A percentile compares a stretch with the other conserved stretches of the same genome.
These are phyloP conservation scores for Suhomyces taliae DNA, from an alignment of 1,139 yeast genomes.

Conservation along the genomic window DNA sequence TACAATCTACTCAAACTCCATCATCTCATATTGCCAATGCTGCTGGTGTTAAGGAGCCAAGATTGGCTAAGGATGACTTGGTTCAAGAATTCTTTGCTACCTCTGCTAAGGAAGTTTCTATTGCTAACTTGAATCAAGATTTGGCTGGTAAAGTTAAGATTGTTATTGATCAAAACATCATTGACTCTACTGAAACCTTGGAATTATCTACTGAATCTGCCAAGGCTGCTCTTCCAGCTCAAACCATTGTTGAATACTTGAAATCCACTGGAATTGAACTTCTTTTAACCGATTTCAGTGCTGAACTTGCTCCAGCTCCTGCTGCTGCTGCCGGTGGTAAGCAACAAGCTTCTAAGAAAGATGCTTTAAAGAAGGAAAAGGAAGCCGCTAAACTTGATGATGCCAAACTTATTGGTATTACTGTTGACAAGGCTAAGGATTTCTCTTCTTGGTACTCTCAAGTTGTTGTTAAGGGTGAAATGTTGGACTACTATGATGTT, in stretches of 20 bases:
- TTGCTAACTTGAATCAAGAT: constrained; percentile 55
- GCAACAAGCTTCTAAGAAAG: constrained; percentile 25
- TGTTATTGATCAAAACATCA: constrained; percentile 60
- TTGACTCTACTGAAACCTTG: constrained; percentile 36
- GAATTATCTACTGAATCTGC: constrained; percentile 60
- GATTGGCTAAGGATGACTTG: constrained; percentile 82
- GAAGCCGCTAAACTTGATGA: constrained; percentile 68
- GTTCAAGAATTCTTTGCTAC: constrained; percentile 65
- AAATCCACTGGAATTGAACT: constrained; percentile 57
- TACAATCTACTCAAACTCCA: constrained; percentile 71
- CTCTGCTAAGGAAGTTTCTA: constrained; percentile 64
- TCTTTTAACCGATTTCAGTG: constrained; percentile 58
- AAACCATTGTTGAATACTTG: constrained; percentile 53
- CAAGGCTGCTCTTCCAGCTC: constrained; percentile 56
- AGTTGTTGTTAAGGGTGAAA: constrained; percentile 92
- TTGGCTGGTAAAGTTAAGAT: constrained; percentile 66
- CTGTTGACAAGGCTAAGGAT: constrained; percentile 87
- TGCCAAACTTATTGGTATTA: constrained; percentile 93
- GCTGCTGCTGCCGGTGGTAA: constrained; percentile 32
- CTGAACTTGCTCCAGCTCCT: constrained; percentile 38
- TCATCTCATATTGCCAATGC: constrained; percentile 61
- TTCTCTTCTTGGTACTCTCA: constrained; percentile 98
- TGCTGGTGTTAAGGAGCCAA: constrained; percentile 78
- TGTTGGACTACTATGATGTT: constrained; percentile 97
- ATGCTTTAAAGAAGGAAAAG: constrained; percentile 30